Evolutionary conservation across 2,329 filamentous ascomycete species (phyloP).

Genomic region (Xylariaceae sp.): DNA sequence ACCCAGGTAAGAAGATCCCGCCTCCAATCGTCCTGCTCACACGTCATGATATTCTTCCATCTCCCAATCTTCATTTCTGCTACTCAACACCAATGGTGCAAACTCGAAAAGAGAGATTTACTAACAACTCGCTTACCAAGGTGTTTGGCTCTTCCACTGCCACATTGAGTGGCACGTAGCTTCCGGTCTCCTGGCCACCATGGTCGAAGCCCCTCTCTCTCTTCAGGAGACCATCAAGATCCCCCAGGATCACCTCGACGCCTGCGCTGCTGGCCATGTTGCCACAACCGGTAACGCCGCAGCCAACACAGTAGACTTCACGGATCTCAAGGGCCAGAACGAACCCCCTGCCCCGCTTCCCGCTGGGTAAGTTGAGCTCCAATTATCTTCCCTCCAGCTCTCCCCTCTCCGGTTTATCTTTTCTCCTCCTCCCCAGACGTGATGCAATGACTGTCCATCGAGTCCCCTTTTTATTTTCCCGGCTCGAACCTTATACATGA

Average conservation of each 20-base stretch:
- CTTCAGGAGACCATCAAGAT: conserved; percentile 58
- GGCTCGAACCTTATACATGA: neutral
- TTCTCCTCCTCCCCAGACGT: too few species aligned
- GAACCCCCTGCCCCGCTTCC: conserved; percentile 52
- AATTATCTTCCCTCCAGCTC: neutral
- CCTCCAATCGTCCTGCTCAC: too few species aligned
- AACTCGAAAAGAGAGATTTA: neutral
- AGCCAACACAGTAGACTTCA: conserved; percentile 58
- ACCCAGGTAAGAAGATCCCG: conserved; percentile 45
- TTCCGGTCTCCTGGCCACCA: conserved; percentile 60
- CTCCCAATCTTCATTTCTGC: too few species aligned
- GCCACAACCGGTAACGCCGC: conserved; percentile 66
- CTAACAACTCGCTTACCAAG: conserved; percentile 22
- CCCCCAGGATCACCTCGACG: conserved; percentile 53
- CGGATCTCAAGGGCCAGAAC: conserved; percentile 61
- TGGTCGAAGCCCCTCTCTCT: conserved; percentile 57
- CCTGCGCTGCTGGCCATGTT: conserved; percentile 49
- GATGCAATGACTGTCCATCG: neutral
- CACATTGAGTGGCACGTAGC: conserved; percentile 75
- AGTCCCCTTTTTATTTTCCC: neutral
- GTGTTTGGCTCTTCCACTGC: conserved; percentile 71
- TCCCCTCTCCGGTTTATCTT: too few species aligned
- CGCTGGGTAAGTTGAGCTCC: conserved; percentile 44
- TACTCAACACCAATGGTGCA: neutral
- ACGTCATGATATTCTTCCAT: too few species aligned